These are phyloP conservation scores for Peronospora belbahrii DNA, from an alignment of 352 stramenopile genomes.

Conservation along the genomic window DNA sequence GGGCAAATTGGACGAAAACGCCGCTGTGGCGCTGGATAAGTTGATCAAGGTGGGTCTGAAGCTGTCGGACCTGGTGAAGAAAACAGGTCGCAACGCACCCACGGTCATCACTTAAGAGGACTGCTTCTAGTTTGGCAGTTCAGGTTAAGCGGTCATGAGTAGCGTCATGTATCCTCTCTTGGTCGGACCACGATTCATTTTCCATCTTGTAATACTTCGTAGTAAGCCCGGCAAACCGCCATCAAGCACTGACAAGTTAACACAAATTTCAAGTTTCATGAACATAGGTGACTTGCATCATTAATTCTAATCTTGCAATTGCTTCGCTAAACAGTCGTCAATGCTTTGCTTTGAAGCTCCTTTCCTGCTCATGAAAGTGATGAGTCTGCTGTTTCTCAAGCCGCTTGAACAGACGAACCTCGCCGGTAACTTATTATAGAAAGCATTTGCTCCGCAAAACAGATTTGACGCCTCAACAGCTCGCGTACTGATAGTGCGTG, in stretches of 20 bases:
- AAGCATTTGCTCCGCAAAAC: slow-evolving; percentile 42
- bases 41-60: slow-evolving; percentile 90
- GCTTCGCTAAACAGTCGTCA: neutral
- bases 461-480: slow-evolving; percentile 46
- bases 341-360: too few relatives aligned
- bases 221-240: slow-evolving; percentile 11
- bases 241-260: slow-evolving; percentile 13
- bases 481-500: slow-evolving; percentile 36
- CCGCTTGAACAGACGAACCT: slow-evolving; percentile 48
- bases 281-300: slow-evolving; percentile 1
- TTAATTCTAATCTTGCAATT: slow-evolving; percentile 1
- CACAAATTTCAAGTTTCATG: slow-evolving; percentile 19
- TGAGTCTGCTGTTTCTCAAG: slow-evolving; percentile 30
- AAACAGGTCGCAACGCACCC: slow-evolving; percentile 89
- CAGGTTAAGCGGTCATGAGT: slow-evolving; percentile 13
- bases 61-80: slow-evolving; percentile 89
- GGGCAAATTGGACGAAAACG: slow-evolving; percentile 78
- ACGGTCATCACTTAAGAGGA: slow-evolving; percentile 96
- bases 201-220: slow-evolving; percentile 26
- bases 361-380: slow-evolving; percentile 6
- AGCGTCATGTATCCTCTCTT: slow-evolving; percentile 13
- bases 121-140: slow-evolving; percentile 11
- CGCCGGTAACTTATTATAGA: slow-evolving; percentile 34
- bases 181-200: slow-evolving; percentile 13
- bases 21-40: slow-evolving; percentile 69